Conservation (phyloP, 345 rosid genomes). For the Sisymbrium altissimum region DNA sequence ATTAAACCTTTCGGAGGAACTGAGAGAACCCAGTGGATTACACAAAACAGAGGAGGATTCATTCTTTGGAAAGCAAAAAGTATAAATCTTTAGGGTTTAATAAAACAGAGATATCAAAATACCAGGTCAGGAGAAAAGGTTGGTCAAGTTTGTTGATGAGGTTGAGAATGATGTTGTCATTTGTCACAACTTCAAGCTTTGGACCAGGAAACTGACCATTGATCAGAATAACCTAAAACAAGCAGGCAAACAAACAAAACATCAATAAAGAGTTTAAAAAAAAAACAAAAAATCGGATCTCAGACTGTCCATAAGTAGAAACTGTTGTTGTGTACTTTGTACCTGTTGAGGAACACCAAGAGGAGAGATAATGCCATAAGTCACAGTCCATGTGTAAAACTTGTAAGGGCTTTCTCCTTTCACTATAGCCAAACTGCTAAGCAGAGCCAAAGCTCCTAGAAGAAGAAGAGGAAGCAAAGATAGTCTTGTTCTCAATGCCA, state of each 20-base stretch:
- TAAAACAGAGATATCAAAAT: neutral
- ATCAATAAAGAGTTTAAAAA: neutral
- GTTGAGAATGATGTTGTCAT: slow-evolving; percentile 84
- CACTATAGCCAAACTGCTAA: slow-evolving; percentile 41
- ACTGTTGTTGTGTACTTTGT: slow-evolving; percentile 5
- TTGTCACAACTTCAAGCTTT: slow-evolving; percentile 82
- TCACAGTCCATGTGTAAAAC: slow-evolving; percentile 82
- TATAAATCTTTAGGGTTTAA: neutral
- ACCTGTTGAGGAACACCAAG: slow-evolving; percentile 95
- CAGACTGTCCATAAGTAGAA: neutral
- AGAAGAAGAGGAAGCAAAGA: slow-evolving; percentile 26
- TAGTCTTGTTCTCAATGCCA: slow-evolving; percentile 23
- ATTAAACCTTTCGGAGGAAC: neutral
- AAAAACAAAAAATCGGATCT: slow-evolving; percentile 4
- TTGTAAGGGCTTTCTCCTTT: slow-evolving; percentile 79
- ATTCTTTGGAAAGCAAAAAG: neutral
- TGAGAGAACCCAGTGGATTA: neutral
- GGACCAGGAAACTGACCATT: slow-evolving; percentile 99
- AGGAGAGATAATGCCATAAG: slow-evolving; percentile 74
- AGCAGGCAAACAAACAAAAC: neutral
- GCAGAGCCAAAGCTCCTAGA: slow-evolving; percentile 45
- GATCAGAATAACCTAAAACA: slow-evolving; percentile 77
- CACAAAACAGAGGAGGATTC: slow-evolving; percentile 1
- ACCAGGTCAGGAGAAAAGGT: slow-evolving; percentile 96
- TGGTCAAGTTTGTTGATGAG: slow-evolving; percentile 91